A percentile compares a stretch with the other conserved stretches of the same genome.
phyloP scores from a whole-genome alignment of 1,284 basidiomycete species.

The Ceratobasidium theobromae region DNA sequence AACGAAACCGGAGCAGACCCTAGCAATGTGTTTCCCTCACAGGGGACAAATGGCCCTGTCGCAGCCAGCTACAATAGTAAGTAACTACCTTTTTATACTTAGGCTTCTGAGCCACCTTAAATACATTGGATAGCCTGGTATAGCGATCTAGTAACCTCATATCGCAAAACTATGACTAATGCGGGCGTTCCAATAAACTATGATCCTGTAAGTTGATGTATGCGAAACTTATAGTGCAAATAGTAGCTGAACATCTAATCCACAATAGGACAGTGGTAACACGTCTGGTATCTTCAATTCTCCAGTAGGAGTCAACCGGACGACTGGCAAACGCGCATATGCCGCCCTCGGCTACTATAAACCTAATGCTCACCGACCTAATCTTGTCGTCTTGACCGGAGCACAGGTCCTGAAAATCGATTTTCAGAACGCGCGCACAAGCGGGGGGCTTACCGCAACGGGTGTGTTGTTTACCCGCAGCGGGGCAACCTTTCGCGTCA shows the following conservation, averaged over 20 bases:
- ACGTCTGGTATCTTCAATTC: constrained; percentile 33
- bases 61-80: constrained; percentile 41
- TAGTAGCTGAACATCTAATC: constrained; percentile 5
- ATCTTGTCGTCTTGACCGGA: constrained; percentile 40
- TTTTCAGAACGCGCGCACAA: constrained; percentile 34
- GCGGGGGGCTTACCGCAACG: constrained; percentile 36
- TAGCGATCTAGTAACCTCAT: constrained; percentile 35
- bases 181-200: constrained; percentile 23
- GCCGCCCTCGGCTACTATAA: constrained; percentile 41
- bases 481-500: constrained; percentile 38
- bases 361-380: constrained; percentile 36
- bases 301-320: constrained; percentile 35
- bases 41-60: constrained; percentile 41
- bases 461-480: constrained; percentile 40
- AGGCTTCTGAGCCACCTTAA: constrained; percentile 40
- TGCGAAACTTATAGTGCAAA: too few relatives aligned
- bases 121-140: constrained; percentile 31
- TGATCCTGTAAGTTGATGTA: constrained; percentile 27
- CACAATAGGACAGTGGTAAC: constrained; percentile 8
- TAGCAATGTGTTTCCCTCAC: constrained; percentile 38
- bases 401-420: constrained; percentile 40
- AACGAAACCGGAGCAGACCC: constrained; percentile 37
- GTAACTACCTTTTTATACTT: constrained; percentile 40
- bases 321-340: constrained; percentile 41
- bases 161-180: constrained; percentile 15